These are phyloP conservation scores for Blastomyces gilchristii DNA, from an alignment of 2,329 filamentous ascomycete genomes.

Conservation along the genomic window DNA sequence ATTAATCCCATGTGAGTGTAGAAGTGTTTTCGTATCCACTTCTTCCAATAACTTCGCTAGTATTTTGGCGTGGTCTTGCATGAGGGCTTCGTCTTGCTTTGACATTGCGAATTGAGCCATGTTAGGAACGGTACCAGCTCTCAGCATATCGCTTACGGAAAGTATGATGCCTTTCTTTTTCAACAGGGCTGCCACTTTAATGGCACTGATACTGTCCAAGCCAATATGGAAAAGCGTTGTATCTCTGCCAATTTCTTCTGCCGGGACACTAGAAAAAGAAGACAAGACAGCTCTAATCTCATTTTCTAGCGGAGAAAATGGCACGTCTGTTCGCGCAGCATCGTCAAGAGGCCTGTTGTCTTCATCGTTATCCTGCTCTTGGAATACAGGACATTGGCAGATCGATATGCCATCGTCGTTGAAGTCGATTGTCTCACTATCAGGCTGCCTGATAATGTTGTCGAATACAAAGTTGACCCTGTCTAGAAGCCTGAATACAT, in stretches of 20 bases:
- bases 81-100: conserved; percentile 12
- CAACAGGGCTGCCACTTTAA: conserved; percentile 67
- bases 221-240: conserved; percentile 73
- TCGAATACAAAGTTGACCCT: conserved; percentile 51
- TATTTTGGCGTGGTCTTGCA: conserved; percentile 15
- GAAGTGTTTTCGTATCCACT: conserved; percentile 33
- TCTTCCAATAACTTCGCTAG: conserved; percentile 26
- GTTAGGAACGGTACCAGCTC: conserved; percentile 51
- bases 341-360: not conserved
- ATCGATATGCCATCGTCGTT: conserved; percentile 47
- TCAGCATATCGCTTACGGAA: conserved; percentile 61
- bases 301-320: conserved; percentile 27
- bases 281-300: conserved; percentile 41
- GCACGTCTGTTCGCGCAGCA: conserved; percentile 1
- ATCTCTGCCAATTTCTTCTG: conserved; percentile 47
- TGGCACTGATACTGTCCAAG: conserved; percentile 82
- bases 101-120: conserved; percentile 44
- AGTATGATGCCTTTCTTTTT: conserved; percentile 53
- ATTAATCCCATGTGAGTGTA: conserved; percentile 35
- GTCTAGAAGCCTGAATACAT: conserved; percentile 44
- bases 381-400: conserved; percentile 32
- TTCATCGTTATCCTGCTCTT: conserved; percentile 4
- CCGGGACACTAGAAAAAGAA: conserved; percentile 50
- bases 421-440: conserved; percentile 47
- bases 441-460: conserved; percentile 43